Conservation (phyloP, 805 yeast genomes). For the Martiniozyma abietophila region DNA sequence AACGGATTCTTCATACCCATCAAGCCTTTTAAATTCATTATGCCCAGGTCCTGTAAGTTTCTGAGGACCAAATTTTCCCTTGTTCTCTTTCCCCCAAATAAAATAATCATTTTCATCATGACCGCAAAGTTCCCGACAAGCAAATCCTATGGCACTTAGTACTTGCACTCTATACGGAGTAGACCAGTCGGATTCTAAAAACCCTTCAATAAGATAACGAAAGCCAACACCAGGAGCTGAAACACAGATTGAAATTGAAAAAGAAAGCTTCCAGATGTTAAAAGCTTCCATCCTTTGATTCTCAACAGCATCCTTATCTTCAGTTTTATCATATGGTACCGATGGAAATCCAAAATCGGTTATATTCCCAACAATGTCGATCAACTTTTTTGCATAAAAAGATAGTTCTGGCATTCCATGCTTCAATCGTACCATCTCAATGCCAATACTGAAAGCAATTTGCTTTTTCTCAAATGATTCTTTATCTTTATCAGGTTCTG, state of each 20-base stretch:
- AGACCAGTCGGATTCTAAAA: conserved; percentile 69
- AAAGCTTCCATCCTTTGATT: conserved; percentile 41
- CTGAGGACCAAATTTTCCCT: conserved; percentile 21
- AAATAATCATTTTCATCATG: conserved; percentile 40
- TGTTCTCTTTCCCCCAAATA: conserved; percentile 29
- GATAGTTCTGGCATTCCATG: conserved; percentile 53
- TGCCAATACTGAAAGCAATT: conserved; percentile 41
- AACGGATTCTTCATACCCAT: conserved; percentile 6
- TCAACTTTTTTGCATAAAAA: conserved; percentile 46
- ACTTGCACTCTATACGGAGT: conserved; percentile 67
- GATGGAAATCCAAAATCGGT: conserved; percentile 29
- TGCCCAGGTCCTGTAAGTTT: conserved; percentile 41
- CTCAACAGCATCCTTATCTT: conserved; percentile 24
- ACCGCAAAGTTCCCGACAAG: conserved; percentile 63
- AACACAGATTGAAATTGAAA: conserved; percentile 55
- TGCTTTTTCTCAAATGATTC: conserved; percentile 40
- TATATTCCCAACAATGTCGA: conserved; percentile 42
- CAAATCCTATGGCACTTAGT: conserved; percentile 57
- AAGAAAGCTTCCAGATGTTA: conserved; percentile 54
- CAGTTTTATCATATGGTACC: background rate
- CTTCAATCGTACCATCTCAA: conserved; percentile 60
- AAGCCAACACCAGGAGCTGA: conserved; percentile 36
- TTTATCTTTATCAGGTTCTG: conserved; percentile 33
- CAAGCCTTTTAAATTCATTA: conserved; percentile 27
- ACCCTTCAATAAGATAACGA: conserved; percentile 33